phyloP scores from a whole-genome alignment of 2,329 filamentous ascomycete genomes.

The Sporothrix protearum region DNA sequence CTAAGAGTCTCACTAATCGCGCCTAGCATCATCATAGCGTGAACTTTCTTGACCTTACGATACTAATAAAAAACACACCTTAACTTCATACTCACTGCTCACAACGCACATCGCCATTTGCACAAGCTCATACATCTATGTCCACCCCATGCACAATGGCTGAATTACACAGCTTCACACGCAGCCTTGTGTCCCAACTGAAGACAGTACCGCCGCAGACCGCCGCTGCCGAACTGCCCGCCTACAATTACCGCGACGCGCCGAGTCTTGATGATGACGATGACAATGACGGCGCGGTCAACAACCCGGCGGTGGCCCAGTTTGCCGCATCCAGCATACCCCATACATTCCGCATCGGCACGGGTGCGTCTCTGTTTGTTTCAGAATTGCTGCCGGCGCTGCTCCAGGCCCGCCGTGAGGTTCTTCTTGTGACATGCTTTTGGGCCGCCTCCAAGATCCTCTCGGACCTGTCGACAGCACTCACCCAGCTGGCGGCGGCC shows the following conservation, averaged over 20 bases:
- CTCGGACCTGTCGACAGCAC: constrained; percentile 52
- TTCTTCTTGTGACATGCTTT: constrained; percentile 31
- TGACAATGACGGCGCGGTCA: not conserved
- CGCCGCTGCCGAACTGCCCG: constrained; percentile 43
- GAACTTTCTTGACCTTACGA: not conserved
- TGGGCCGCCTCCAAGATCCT: constrained; percentile 57
- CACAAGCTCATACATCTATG: not conserved
- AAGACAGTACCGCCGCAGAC: constrained; percentile 15
- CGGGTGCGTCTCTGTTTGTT: constrained; percentile 55
- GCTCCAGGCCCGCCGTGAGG: constrained; percentile 34
- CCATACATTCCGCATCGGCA: constrained; percentile 52
- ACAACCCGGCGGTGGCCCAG: not conserved
- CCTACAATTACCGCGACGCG: constrained; percentile 45
- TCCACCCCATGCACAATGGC: constrained; percentile 24
- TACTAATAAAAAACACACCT: too few relatives aligned
- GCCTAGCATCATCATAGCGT: not conserved
- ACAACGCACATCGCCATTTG: not conserved
- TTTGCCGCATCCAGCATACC: constrained; percentile 50
- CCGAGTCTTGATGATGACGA: not conserved
- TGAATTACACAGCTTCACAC: constrained; percentile 28
- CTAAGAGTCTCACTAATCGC: not conserved
- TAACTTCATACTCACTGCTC: not conserved
- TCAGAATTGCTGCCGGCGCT: constrained; percentile 59
- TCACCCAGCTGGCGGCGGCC: constrained; percentile 55
- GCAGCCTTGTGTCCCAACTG: constrained; percentile 30